Conservation (phyloP, 305 asterid species). For the Solanum aculeatissimum region DNA sequence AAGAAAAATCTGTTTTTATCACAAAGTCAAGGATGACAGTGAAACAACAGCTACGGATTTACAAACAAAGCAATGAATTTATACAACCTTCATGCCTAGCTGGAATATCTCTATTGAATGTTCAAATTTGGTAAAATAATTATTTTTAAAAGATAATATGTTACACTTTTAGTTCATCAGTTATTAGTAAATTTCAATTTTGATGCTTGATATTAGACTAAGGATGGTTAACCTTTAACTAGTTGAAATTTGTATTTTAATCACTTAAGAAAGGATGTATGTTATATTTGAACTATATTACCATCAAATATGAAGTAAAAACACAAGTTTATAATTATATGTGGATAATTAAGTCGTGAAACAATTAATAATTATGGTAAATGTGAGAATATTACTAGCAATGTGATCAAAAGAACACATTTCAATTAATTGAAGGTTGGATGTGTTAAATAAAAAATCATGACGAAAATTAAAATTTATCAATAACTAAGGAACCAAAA, state of each 20-base stretch:
- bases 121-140: not conserved
- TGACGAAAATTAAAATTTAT: not conserved
- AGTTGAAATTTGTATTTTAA: not conserved
- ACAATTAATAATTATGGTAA: not conserved
- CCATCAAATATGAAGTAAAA: not conserved
- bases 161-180: not conserved
- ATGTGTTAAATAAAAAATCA: not conserved
- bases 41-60: not conserved
- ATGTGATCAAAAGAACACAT: not conserved
- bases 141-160: not conserved
- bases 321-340: not conserved
- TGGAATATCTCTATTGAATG: not conserved
- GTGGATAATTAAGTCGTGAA: not conserved
- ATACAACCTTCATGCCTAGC: not conserved
- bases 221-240: not conserved
- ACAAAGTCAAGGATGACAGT: conserved; percentile 31
- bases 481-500: not conserved
- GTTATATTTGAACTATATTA: not conserved
- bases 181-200: not conserved
- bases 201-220: not conserved
- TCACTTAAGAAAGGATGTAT: not conserved
- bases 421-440: not conserved
- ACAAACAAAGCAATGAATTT: not conserved
- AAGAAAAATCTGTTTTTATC: conserved; percentile 58
- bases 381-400: not conserved